Evolutionary conservation across 305 asterid species (phyloP).

Genomic region (Fraxinus greggii): DNA sequence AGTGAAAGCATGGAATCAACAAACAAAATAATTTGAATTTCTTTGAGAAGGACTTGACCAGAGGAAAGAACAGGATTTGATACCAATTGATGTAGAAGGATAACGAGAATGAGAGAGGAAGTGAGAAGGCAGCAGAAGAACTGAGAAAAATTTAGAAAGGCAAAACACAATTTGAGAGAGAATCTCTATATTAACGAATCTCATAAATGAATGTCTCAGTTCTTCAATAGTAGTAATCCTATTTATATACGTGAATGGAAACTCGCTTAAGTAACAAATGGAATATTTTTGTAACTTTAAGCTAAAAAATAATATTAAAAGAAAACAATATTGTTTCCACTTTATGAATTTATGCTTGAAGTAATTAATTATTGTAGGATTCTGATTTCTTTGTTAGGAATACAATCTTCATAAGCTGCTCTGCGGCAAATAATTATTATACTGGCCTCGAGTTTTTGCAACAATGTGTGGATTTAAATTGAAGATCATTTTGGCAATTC

Average conservation of each 20-base stretch:
- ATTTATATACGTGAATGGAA: background rate
- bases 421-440: background rate
- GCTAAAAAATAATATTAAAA: background rate
- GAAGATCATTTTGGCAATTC: background rate
- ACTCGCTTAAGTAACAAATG: background rate
- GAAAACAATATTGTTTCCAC: background rate
- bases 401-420: background rate
- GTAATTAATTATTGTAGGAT: background rate
- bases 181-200: background rate
- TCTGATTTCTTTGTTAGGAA: background rate
- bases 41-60: background rate
- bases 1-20: background rate
- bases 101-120: background rate
- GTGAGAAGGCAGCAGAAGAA: background rate
- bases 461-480: background rate
- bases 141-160: background rate
- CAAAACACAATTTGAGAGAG: background rate
- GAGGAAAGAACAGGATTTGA: background rate
- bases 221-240: background rate
- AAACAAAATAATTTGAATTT: background rate
- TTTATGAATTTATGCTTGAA: background rate
- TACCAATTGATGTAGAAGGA: background rate
- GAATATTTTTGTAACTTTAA: background rate
- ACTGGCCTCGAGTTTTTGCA: background rate
- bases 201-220: background rate